A percentile compares a stretch with the other conserved stretches of the same genome.
These are phyloP conservation scores for Pseudocercospora fijiensis DNA, from an alignment of 2,329 filamentous ascomycete species.

Conservation along the genomic window DNA sequence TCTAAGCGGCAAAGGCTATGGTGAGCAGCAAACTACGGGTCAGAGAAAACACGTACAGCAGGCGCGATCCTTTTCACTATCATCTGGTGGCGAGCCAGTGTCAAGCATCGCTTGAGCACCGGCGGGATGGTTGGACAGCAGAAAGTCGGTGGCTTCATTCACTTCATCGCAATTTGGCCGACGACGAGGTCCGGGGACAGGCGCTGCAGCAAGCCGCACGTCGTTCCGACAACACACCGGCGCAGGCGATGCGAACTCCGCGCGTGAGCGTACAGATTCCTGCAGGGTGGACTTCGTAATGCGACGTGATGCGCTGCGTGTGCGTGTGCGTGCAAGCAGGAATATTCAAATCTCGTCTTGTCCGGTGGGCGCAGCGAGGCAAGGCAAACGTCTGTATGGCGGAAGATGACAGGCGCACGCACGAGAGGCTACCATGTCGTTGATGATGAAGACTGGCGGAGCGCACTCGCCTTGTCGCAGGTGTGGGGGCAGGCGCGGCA, in stretches of 20 bases:
- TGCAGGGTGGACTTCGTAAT: background rate
- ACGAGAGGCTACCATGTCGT: background rate
- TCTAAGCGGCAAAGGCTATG: slow-evolving; percentile 24
- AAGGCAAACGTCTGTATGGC: slow-evolving; percentile 7
- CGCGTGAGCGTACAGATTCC: background rate
- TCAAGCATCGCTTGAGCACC: slow-evolving; percentile 29
- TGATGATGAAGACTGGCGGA: background rate
- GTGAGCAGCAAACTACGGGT: slow-evolving; percentile 22
- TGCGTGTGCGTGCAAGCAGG: background rate
- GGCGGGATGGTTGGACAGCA: slow-evolving; percentile 15
- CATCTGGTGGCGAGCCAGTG: slow-evolving; percentile 26
- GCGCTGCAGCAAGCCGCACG: slow-evolving; percentile 1
- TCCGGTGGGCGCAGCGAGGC: background rate
- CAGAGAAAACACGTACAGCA: slow-evolving; percentile 27
- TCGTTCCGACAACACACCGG: slow-evolving; percentile 2
- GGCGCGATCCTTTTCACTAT: slow-evolving; percentile 22
- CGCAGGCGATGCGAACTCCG: slow-evolving; percentile 1
- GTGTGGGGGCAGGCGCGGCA: background rate
- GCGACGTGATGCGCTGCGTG: slow-evolving; percentile 4
- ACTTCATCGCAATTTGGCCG: slow-evolving; percentile 26
- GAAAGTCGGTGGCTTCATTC: slow-evolving; percentile 11
- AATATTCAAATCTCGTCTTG: slow-evolving; percentile 5
- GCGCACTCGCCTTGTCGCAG: background rate
- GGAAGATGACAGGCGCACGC: background rate
- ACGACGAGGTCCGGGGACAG: slow-evolving; percentile 5